phyloP scores from a whole-genome alignment of 306 rosid genomes.

The Casuarina cunninghamiana region DNA sequence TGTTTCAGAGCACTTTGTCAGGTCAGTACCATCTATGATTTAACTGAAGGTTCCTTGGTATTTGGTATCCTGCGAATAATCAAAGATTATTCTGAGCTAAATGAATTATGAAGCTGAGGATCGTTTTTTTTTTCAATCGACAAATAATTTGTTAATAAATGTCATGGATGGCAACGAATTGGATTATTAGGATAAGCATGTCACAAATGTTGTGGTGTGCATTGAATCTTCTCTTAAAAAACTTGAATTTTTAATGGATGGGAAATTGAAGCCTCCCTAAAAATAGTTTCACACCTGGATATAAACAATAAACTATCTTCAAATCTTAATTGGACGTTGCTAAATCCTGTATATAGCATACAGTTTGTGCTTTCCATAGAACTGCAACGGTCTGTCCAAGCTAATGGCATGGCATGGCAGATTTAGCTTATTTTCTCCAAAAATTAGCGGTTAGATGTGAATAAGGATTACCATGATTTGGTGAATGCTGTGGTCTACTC shows the following conservation, averaged over 20 bases:
- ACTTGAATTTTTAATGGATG: background rate
- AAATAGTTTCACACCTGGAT: background rate
- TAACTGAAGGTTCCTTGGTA: background rate
- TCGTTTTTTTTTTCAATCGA: background rate
- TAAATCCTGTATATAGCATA: background rate
- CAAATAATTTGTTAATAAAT: background rate
- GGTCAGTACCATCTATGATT: slow-evolving; percentile 43
- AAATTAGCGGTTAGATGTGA: background rate
- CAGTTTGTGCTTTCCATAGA: background rate
- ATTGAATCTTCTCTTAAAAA: background rate
- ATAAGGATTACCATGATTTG: background rate
- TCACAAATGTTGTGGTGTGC: background rate
- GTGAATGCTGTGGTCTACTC: background rate
- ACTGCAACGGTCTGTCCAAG: background rate
- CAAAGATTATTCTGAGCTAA: background rate
- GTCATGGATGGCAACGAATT: background rate
- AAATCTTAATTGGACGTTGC: background rate
- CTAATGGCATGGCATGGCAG: background rate
- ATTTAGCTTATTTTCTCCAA: slow-evolving; percentile 1
- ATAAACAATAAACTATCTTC: slow-evolving; percentile 1
- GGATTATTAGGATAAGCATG: background rate
- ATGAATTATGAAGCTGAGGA: background rate
- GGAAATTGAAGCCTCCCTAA: background rate
- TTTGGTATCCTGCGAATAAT: background rate
- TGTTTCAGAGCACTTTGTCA: slow-evolving; percentile 79